Conservation (phyloP, 2,329 filamentous ascomycete genomes). For the Sclerotinia borealis region DNA sequence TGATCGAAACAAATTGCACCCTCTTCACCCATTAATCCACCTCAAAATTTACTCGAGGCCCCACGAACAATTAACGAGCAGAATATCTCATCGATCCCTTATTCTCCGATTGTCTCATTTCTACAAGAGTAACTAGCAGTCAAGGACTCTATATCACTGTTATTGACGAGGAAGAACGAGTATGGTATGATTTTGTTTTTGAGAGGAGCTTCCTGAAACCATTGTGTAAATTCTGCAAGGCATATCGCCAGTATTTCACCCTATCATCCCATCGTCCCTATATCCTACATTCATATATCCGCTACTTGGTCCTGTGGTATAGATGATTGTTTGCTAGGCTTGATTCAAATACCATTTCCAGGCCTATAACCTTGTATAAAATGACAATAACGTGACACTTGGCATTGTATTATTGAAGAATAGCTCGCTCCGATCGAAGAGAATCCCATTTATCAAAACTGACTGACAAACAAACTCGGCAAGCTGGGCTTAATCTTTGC, state of each 20-base stretch:
- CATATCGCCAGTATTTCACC: slow-evolving; percentile 46
- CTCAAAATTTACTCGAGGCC: not conserved
- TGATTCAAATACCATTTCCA: slow-evolving; percentile 52
- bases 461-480: too few species aligned
- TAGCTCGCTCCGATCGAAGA: too few species aligned
- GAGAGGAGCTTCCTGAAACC: slow-evolving; percentile 32
- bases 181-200: not conserved
- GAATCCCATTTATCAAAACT: too few species aligned
- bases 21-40: not conserved
- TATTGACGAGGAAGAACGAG: not conserved
- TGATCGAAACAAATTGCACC: not conserved
- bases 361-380: too few species aligned
- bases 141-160: too few species aligned
- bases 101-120: not conserved
- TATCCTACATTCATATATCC: slow-evolving; percentile 41
- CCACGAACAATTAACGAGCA: not conserved
- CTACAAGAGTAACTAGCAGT: too few species aligned
- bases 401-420: too few species aligned
- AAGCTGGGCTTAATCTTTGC: too few species aligned
- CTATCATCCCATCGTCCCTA: slow-evolving; percentile 56
- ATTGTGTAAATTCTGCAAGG: slow-evolving; percentile 44
- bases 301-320: slow-evolving; percentile 35
- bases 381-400: too few species aligned
- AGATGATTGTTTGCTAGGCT: slow-evolving; percentile 45
- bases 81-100: not conserved